Evolutionary conservation across 2,329 filamentous ascomycete genomes (phyloP), one percentile per base, ranked within the genome.

Genomic region (Colletotrichum liriopes): DNA sequence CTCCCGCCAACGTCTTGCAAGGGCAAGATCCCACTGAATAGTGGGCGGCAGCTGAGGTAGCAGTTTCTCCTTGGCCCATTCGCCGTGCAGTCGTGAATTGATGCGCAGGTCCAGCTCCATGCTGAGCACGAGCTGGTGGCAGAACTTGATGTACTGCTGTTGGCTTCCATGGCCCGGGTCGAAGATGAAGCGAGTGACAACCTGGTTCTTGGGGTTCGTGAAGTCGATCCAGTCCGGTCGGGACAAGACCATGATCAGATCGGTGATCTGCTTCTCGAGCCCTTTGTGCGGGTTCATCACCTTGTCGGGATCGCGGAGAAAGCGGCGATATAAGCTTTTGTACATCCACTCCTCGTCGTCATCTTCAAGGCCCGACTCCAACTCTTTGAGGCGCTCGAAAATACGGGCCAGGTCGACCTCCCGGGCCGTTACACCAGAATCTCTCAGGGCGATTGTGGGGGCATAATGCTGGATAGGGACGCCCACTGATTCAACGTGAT

Each of bases 201-300:
- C 91, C 77, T 95, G 93, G 76, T 94, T 93, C 77, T 89, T 89
- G 5, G 88, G 88, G 45, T 86, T 84, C 37, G 91, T 92, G 76
- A 94, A 93, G 80, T 95, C 92, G 74, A 93, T 91, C 93, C 93
- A 94, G 69, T 90, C 87, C 0, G 88, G 86, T n/a, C 91, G 86
- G 1, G 91, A 92, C 14, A 95, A 83, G 0, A 92, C 91, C 75
- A 90, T 86, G 67, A 94, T 90, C 29, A 95, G 85, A 78, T 94
- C 92, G 39, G 87, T 89, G 72, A 95, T 94, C 79, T 95, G 93
- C 78, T 87, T 88, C 73, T 93, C 92, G 74, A 94, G 87, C 2
- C 88, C 86, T 74, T 86, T 88, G 77, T 93, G 91, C 4, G 91
- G 90, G 56, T 83, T 88, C 29, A 84, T 81, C 51, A 87, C 83